Base-by-base conservation (phyloP, 352 stramenopile genomes). In the Pythium aristosporum region DNA sequence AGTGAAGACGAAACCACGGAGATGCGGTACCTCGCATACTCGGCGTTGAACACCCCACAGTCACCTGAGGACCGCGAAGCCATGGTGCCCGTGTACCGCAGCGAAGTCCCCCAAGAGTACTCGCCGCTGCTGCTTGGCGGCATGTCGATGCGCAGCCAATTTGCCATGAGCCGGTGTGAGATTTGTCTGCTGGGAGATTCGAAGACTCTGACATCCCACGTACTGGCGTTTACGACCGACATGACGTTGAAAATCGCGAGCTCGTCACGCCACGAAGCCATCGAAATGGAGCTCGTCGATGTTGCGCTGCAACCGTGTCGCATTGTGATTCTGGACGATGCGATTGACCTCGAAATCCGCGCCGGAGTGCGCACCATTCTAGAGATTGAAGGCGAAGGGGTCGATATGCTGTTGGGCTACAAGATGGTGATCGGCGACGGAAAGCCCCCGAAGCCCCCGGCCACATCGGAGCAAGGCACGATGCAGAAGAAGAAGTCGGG, bases 301-400 rank as follows among this genome's bases (percentile, higher is more conserved):
- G 87, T 96, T 25, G 87, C 87, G 18, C 67, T 96, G 49, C 77
- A 91, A 41, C 85, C 87, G 4, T 96, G 87, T 54, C 76, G 63
- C 41, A 73, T 96, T 34, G 64, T 85, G 9, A 63, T 93, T 48
- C 63, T 67, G 13, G 74, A 82, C 11, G 74, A 96, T 51, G 80
- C 68, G 5, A 92, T 96, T 62, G 77, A 91, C 3, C 73, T 96
- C 12, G 81, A 92, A 11, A 79, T 94, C 12, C 53, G 53, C 25
- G 62, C 82, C 13, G 82, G 87, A 18, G 48, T 90, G 46, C 77
- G 87, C 23, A 92, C 75, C 42, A 92, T 96, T 47, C 46, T 96
- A 62, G 87, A 96, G 48, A 73, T 96, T 18, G 87, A 96, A 73
- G 87, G 87, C 52, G 87, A 94, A 76, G 87, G 87, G 12, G 84